Evolutionary conservation across 495 filamentous ascomycete species (phyloP).

Genomic region (Neohortaea acidophila): DNA sequence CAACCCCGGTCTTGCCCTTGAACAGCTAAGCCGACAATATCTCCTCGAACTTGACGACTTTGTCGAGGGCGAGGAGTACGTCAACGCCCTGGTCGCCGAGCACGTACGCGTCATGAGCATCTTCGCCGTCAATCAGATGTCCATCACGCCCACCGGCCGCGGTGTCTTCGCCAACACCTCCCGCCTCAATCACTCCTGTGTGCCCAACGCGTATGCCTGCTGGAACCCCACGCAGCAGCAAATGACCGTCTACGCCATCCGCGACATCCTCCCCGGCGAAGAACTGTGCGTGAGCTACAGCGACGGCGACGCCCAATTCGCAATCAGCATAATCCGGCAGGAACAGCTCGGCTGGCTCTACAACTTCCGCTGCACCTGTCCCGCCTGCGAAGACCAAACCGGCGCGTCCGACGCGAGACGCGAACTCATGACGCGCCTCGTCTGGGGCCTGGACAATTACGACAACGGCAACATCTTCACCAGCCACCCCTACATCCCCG

Average conservation of each 20-base stretch:
- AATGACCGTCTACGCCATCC: conserved; percentile 14
- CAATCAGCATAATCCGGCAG: conserved; percentile 1
- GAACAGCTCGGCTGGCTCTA: conserved; percentile 2
- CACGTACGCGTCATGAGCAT: conserved; percentile 14
- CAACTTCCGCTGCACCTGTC: conserved; percentile 12
- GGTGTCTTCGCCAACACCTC: conserved; percentile 13
- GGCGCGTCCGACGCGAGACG: conserved; percentile 4
- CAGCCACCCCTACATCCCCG: conserved; percentile 3
- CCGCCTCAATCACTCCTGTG: conserved; percentile 22
- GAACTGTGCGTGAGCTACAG: conserved; percentile 19
- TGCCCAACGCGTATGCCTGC: conserved; percentile 17
- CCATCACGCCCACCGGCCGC: neutral
- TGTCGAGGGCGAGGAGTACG: conserved; percentile 9
- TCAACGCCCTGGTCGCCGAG: conserved; percentile 12
- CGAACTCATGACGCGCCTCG: neutral
- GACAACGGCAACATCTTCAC: neutral
- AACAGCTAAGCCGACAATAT: conserved; percentile 9
- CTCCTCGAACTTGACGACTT: conserved; percentile 11
- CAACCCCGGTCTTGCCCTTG: conserved; percentile 8
- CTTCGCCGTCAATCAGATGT: conserved; percentile 13
- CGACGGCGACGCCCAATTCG: conserved; percentile 1
- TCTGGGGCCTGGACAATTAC: conserved; percentile 4
- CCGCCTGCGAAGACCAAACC: conserved; percentile 9
- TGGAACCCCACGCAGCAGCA: conserved; percentile 11
- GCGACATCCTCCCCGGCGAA: conserved; percentile 15